Percentiles rank a stretch among this genome's conserved stretches.
Conservation (phyloP, 1,284 basidiomycete species). For the Pseudozyma flocculosa region DNA sequence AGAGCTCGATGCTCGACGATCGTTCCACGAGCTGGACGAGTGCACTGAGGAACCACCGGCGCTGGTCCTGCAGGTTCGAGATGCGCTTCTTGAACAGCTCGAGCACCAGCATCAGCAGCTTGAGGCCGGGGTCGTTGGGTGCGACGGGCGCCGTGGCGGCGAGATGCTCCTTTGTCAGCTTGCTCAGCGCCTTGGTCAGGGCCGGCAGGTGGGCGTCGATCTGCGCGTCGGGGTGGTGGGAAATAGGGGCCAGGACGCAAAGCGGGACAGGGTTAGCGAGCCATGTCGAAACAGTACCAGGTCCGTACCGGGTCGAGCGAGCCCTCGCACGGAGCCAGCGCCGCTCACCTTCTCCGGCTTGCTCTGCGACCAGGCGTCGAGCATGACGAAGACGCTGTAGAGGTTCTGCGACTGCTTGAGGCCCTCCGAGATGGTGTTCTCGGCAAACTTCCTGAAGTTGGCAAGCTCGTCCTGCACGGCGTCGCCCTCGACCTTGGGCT, state of each 20-base stretch:
- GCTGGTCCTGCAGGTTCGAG: constrained; percentile 63
- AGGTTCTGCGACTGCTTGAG: constrained; percentile 73
- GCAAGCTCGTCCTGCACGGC: constrained; percentile 62
- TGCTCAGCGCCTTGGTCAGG: constrained; percentile 81
- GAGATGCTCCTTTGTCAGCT: constrained; percentile 85
- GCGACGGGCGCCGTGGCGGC: constrained; percentile 59
- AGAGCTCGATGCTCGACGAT: constrained; percentile 79
- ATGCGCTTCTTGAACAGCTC: constrained; percentile 63
- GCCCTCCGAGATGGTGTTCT: constrained; percentile 74
- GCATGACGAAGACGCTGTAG: constrained; percentile 79
- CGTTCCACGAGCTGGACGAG: constrained; percentile 85
- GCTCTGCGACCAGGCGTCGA: constrained; percentile 83
- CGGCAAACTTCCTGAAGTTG: constrained; percentile 79
- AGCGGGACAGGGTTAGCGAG: no score
- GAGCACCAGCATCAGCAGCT: constrained; percentile 62
- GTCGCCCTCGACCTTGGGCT: constrained; percentile 19
- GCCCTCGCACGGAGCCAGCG: no score
- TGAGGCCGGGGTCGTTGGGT: constrained; percentile 53
- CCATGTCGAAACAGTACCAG: no score
- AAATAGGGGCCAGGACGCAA: no score
- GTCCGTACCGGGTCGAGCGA: no score
- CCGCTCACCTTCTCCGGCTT: constrained; percentile 68
- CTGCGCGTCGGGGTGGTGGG: constrained; percentile 57
- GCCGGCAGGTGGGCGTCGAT: constrained; percentile 77
- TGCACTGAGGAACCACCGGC: constrained; percentile 70